Evolutionary conservation across 148 eudicot species (phyloP).

Genomic region (Vaccinium myrtillus): DNA sequence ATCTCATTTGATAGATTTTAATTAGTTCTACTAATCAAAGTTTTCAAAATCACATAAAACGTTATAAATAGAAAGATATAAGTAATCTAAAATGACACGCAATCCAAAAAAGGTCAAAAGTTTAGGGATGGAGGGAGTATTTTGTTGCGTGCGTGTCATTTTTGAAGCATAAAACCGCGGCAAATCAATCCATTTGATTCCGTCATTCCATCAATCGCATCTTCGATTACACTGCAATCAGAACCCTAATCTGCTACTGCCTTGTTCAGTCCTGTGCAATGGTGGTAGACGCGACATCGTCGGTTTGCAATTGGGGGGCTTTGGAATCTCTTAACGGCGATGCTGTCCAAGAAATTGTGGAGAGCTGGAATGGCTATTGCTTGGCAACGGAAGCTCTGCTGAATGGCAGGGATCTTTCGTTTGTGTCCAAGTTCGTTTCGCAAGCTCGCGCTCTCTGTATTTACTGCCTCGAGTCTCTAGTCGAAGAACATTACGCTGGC

Average conservation of each 20-base stretch:
- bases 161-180: neutral
- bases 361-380: constrained; percentile 73
- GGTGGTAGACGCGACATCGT: constrained; percentile 25
- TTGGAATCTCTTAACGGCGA: constrained; percentile 46
- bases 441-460: constrained; percentile 50
- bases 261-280: neutral
- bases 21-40: too few relatives aligned
- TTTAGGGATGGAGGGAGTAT: too few relatives aligned
- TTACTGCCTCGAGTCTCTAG: constrained; percentile 49
- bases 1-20: too few relatives aligned
- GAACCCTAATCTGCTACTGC: neutral
- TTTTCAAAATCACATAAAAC: too few relatives aligned
- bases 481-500: constrained; percentile 59
- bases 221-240: neutral
- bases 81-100: too few relatives aligned
- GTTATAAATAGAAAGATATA: too few relatives aligned
- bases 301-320: constrained; percentile 44
- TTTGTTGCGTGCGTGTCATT: neutral
- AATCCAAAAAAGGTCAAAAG: too few relatives aligned
- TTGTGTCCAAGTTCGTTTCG: constrained; percentile 35
- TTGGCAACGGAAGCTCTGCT: constrained; percentile 48
- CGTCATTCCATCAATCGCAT: neutral
- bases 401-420: constrained; percentile 38
- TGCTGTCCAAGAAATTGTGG: constrained; percentile 46
- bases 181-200: neutral